Evolutionary conservation across 495 filamentous ascomycete species (phyloP).

Genomic region (Aspergillus sclerotiicarbonarius): DNA sequence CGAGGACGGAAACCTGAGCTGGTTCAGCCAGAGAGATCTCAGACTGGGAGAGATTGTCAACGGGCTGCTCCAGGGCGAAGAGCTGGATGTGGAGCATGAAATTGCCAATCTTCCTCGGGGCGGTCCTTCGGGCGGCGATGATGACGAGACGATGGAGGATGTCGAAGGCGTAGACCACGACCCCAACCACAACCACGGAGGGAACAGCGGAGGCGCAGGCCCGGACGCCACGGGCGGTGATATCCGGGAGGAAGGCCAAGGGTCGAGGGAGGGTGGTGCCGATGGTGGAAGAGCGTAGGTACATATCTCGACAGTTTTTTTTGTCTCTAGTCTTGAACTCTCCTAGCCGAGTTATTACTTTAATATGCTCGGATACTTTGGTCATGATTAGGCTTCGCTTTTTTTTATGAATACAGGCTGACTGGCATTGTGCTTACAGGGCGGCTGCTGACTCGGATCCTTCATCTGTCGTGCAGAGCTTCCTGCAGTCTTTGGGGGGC

Average conservation of each 20-base stretch:
- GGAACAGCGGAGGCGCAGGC: constrained; percentile 75
- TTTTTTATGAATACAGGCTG: constrained; percentile 11
- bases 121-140: constrained; percentile 50
- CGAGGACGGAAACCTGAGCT: constrained; percentile 64
- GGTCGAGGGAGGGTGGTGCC: constrained; percentile 83
- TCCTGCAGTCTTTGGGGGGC: constrained; percentile 75
- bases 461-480: constrained; percentile 71
- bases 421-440: constrained; percentile 24
- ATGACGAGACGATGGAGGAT: constrained; percentile 84
- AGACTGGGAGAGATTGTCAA: constrained; percentile 85
- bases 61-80: constrained; percentile 77
- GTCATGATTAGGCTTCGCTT: constrained; percentile 10
- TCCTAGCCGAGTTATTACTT: background rate
- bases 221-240: constrained; percentile 85
- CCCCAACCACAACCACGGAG: constrained; percentile 52
- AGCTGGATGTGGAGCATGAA: constrained; percentile 80
- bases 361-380: background rate
- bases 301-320: constrained; percentile 43
- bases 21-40: constrained; percentile 76
- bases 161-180: constrained; percentile 63
- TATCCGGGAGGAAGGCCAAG: constrained; percentile 83
- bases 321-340: constrained; percentile 6
- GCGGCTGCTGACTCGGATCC: constrained; percentile 53
- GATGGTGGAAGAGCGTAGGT: constrained; percentile 99
- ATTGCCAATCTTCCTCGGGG: constrained; percentile 59